Evolutionary conservation across 164 flowering plant species (phyloP), one percentile per base, ranked within the genome.

Genomic region (Sextonia rubra): DNA sequence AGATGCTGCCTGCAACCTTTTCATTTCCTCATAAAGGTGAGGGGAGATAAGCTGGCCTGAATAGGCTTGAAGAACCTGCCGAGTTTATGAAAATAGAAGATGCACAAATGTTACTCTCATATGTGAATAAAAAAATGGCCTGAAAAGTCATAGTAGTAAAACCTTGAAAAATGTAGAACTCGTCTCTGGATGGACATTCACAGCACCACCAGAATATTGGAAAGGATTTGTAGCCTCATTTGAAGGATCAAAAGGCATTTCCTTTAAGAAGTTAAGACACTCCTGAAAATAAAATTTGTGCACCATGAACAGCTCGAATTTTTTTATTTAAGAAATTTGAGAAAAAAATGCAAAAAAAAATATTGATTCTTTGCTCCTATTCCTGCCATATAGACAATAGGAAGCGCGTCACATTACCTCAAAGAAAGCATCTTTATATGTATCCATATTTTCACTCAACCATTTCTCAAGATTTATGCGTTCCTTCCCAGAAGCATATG

Each of bases 201-300:
- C 73, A 58, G 83, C 67, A 80, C 83, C 84, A 78, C 77, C 83
- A 79, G 92, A 78, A 65, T 82, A 84, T 20, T 83, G 88, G 67
- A 84, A 84, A 24, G 86, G 80, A 70, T 77, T 85, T 49, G 85
- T 76, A 70, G 91, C 77, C 65, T 87, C 90, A 58, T 79, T 82
- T 47, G 85, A 72, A 47, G 77, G 77, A 77, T 79, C 85, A 48
- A 77, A 47, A 18, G 86, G 85, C 22, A 83, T 77, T 75, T 88
- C 97, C 83, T 84, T 96, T 48, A 92, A 56, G 76, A 92, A 92
- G 73, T 81, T 86, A 32, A 96, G 82, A 79, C 99, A 96, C 74
- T 85, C 98, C 99, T 96, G 87, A 48, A 81, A 79, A 67, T 52
- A 9, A 49, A 2, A 29, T 3, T 67, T 55, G 27, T 26, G 66